Evolutionary conservation across 306 rosid genomes (phyloP), one percentile per base, ranked within the genome.

Genomic region (Cercis canadensis): DNA sequence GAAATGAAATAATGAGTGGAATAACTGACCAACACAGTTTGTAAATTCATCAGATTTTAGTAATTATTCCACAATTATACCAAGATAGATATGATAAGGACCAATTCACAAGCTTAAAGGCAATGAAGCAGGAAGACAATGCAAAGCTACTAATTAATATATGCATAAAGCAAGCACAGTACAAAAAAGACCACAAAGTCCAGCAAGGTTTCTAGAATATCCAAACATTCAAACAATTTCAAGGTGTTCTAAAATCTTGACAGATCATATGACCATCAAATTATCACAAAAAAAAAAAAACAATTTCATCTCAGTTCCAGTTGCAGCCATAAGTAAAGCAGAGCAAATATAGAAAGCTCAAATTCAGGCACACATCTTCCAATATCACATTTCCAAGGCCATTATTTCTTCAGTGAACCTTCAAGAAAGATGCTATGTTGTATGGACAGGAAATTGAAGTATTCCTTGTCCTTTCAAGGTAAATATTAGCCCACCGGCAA

Each of bases 1-100:
- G 15, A n/a, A 17, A 56, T 36, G 67, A 57, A 62, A 41, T 24
- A 47, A n/a, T 24, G 0, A 49, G 12, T 6, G 29, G 46, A 45
- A 43, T 50, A 40, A 39, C 44, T 41, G 39, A 59, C 37, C 51
- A 24, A 70, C 50, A 16, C 34, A 24, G 29, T 33, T 58, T 36
- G 18, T 61, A 37, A 69, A 52, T 0, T 37, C 21, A 36, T 46
- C 21, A 8, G 11, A 51, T 19, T 49, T 44, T 3, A 24, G 11
- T 58, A 75, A 52, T 65, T 57, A 75, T 24, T 31, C 44, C 73
- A 64, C 62, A 75, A 17, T 21, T 24, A 47, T 66, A 44, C 53
- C 14, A 66, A 33, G 4, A 31, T 2, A 39, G 61, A 57, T 49
- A 53, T 39, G 41, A 37, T 7, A 39, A 62, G 56, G 24, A 36